A percentile compares a stretch with the other conserved stretches of the same genome.
These are phyloP conservation scores for Yamadazyma dushanensis DNA, from an alignment of 1,139 yeast species.

Conservation along the genomic window DNA sequence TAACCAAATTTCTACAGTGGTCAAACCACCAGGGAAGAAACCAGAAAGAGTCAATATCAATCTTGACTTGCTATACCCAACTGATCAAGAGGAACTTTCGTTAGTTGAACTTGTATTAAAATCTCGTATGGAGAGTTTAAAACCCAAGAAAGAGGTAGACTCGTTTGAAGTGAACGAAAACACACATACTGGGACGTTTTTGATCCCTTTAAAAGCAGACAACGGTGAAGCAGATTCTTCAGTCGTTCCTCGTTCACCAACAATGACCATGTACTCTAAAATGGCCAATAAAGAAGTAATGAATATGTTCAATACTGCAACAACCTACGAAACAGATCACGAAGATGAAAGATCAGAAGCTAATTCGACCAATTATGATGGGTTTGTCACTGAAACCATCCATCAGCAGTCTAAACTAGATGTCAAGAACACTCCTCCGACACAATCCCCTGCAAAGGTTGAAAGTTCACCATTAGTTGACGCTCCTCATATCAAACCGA, in stretches of 20 bases:
- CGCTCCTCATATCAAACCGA: slow-evolving; percentile 13
- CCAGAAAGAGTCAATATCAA: slow-evolving; percentile 67
- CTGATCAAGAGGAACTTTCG: slow-evolving; percentile 46
- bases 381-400: slow-evolving; percentile 54
- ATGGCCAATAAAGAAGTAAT: slow-evolving; percentile 76
- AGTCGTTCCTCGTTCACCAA: slow-evolving; percentile 56
- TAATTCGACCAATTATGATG: slow-evolving; percentile 43
- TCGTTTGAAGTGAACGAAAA: background rate
- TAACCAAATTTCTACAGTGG: slow-evolving; percentile 31
- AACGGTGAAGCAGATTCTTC: slow-evolving; percentile 15
- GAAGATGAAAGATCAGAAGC: slow-evolving; percentile 23
- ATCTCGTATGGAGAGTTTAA: background rate
- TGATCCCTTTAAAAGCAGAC: slow-evolving; percentile 36
- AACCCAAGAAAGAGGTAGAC: background rate
- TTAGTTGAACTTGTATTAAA: slow-evolving; percentile 57
- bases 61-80: slow-evolving; percentile 50
- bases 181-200: slow-evolving; percentile 22
- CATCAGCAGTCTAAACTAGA: slow-evolving; percentile 13
- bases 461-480: slow-evolving; percentile 46
- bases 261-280: slow-evolving; percentile 74
- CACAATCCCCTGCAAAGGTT: slow-evolving; percentile 5
- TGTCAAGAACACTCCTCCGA: slow-evolving; percentile 5
- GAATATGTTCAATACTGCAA: slow-evolving; percentile 69
- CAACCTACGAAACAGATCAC: slow-evolving; percentile 24
- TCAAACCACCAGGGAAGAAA: slow-evolving; percentile 59